Evolutionary conservation across 169 alveolate species (phyloP), one percentile per base, ranked within the genome.

Genomic region (Plasmodium gonderi): DNA sequence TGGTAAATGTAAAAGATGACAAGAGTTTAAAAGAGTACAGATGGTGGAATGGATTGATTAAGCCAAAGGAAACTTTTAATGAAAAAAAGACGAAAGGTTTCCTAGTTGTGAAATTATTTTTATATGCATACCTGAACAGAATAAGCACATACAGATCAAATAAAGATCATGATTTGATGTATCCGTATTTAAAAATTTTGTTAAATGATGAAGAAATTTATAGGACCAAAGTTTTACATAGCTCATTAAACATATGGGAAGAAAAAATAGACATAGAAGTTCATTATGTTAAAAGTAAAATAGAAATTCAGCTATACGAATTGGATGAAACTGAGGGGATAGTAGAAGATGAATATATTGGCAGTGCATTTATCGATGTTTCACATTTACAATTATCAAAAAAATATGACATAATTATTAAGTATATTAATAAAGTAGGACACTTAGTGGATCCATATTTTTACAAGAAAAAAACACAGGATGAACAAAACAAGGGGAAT

Each of bases 291-390:
- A 75, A 89, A 11, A 77, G 94, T 67, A 89, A 60, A 38, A 65
- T 89, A 1, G 94, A 89, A 89, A 89, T 89, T 38, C 89, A 89
- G 69, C 36, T 89, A 49, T 89, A 38, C 79, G 94, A 89, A 23
- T 40, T 89, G 82, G 94, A 89, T 40, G 94, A 89, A 78, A 89
- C 94, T 9, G 94, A 89, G 38, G 94, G 90, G 1, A 40, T 89
- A 31, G 94, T 89, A 7, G 94, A 76, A 79, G 94, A 89, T 60
- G 94, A 89, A 77, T 89, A 77, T 76, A 76, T 89, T n/a, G 94
- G 94, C 3, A 89, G 94, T 60, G 94, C 94, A 20, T 44, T 89
- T 29, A 89, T 89, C 33, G 75, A 89, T 26, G 36, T 89, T 26
- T 40, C 31, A 7, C 12, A 89, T 89, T 47, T 89, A 76, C 33